Evolutionary conservation across 345 rosid species (phyloP), one percentile per base, ranked within the genome.

Genomic region (Bruguiera sexangula): DNA sequence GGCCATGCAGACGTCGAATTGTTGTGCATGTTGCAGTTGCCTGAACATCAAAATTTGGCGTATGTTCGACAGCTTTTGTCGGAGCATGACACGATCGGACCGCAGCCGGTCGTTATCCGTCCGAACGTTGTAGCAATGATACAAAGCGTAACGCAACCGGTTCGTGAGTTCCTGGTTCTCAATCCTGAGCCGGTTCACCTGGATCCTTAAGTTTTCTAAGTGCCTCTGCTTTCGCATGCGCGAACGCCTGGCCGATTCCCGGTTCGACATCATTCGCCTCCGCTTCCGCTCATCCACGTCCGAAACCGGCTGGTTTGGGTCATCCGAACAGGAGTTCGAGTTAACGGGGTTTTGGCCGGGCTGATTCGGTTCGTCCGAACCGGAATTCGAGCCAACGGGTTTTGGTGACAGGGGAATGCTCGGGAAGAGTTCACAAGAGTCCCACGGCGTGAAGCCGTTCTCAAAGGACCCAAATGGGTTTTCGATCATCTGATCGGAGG

Each of bases 181-280:
- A 32, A 76, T 27, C 74, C 78, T 78, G 22, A 93, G 83, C 74
- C 82, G 88, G 85, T 79, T 88, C 83, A 71, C 80, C 79, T 86
- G 88, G 73, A 82, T 85, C 80, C 88, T 80, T 75, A 93, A 68
- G 80, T 85, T 87, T 69, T 91, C 93, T 70, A 84, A 68, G 74
- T 89, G 92, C 82, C 72, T 87, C 74, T 89, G 94, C 62, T 89
- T 89, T 69, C 96, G 86, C 89, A 87, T 82, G 73, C 97, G 80
- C 0, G 97, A 91, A 73, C 96, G 80, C 83, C 89, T 80, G 10
- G 98, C 97, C 8, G 98, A 91, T 68, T 93, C 94, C 69, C 97
- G 86, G 88, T 91, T 93, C 61, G 98, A 93, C 67, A 86, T 70
- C 97, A 86, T 91, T 37, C 98, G 83, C 77, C 84, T 86, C 63